Evolutionary conservation across 2,329 filamentous ascomycete genomes (phyloP), one percentile per base, ranked within the genome.

Genomic region (Ophioceras dolichostomum): DNA sequence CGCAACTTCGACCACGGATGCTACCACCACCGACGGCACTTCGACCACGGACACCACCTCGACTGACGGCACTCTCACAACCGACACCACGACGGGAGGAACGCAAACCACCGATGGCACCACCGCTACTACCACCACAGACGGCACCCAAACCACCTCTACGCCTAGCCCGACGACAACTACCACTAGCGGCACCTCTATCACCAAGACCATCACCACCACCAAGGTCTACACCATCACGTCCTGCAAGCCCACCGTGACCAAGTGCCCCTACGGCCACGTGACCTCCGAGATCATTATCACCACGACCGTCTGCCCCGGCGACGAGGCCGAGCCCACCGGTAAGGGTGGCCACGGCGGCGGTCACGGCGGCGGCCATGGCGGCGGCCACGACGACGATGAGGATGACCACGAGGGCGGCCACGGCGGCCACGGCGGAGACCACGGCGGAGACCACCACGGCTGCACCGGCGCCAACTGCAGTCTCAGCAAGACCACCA

Each of bases 231-330:
- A 50, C 34, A 54, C 53, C 36, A 44, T 54, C 35, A 46, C 45
- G 10, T 47, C 47, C 4, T 56, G 51, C 38, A 42, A 48, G 9
- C 43, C 49, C 0, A 48, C 41, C 9, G 33, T 53, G 7, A 54
- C 51, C 26, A 37, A 49, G 36, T 54, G 51, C 46, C 51, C 52
- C 7, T 43, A 37, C 32, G 42, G 44, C 30, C 30, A 43, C 29
- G 46, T 50, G 17, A 51, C 49, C 14, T 47, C 47, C 14, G 43
- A 52, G 45, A 47, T 51, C 28, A 44, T 54, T 29, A 45, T 53
- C 31, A 37, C 48, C 27, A 65, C 60, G 31, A 65, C 62, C 5
- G 50, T 64, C 38, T 64, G 61, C 55, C 31, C 19, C n/a, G 12
- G 12, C 31, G 18, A 12, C 14, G 21, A 26, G 33, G 18, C 14